Conservation (phyloP, 768 basidiomycete genomes). For the Hygrocybe coccinea region DNA sequence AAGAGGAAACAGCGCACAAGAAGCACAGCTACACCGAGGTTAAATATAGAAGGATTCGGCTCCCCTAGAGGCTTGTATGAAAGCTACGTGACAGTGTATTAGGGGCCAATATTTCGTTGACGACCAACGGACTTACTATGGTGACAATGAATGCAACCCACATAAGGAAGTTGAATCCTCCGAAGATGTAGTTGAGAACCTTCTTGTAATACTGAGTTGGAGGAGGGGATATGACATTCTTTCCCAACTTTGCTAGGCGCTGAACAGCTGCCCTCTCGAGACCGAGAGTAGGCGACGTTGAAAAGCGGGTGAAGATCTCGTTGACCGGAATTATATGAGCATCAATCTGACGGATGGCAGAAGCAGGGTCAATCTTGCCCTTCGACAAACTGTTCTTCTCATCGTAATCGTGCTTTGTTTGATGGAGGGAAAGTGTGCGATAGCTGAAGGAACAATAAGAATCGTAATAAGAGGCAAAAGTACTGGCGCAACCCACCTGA, state of each 20-base stretch:
- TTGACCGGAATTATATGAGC: conserved; percentile 41
- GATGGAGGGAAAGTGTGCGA: conserved; percentile 8
- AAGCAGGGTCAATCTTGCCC: conserved; percentile 28
- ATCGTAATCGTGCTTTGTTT: neutral
- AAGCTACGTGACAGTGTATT: conserved; percentile 31
- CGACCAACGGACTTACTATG: conserved; percentile 26
- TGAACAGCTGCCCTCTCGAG: conserved; percentile 44
- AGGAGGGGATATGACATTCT: conserved; percentile 48
- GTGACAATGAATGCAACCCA: conserved; percentile 51
- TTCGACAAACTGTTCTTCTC: neutral
- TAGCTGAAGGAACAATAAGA: conserved; percentile 1
- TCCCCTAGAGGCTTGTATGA: conserved; percentile 49
- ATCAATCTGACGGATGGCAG: conserved; percentile 43
- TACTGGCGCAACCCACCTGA: neutral
- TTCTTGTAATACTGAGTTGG: conserved; percentile 46
- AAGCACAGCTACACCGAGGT: conserved; percentile 50
- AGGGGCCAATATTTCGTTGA: neutral
- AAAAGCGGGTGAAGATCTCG: conserved; percentile 42
- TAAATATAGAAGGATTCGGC: conserved; percentile 36
- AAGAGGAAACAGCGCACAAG: conserved; percentile 32
- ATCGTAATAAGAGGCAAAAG: neutral
- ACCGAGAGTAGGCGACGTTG: conserved; percentile 39
- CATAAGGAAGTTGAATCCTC: conserved; percentile 55
- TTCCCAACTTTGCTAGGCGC: conserved; percentile 36
- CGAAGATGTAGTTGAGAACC: conserved; percentile 49